Evolutionary conservation across 2,329 filamentous ascomycete species (phyloP), one percentile per base, ranked within the genome.

Genomic region (Ascosphaera pollenicola): DNA sequence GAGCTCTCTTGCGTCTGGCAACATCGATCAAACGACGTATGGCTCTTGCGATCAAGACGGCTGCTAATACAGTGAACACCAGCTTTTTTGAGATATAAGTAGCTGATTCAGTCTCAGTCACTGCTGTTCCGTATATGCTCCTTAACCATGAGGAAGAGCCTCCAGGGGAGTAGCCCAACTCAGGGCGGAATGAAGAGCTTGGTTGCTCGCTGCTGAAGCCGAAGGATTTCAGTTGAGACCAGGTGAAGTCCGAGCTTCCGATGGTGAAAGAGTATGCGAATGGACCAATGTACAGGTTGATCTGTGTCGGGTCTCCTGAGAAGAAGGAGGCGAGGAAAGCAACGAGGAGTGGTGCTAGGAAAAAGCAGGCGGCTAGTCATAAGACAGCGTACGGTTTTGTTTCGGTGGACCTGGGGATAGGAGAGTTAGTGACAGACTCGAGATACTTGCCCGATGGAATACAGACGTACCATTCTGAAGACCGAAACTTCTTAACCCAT

Each of bases 401-500:
- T 36, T 51, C 48, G 38, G 50, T 48, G 40, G 53, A 49, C 50
- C 53, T 39, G 32, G 36, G n/a, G 31, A 17, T 16, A 18, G 24
- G 8, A 40, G 37, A 38, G 35, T 31, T 36, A 35, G 38, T 13
- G 36, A 19, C 32, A 36, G 28, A 15, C 17, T 10, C 35, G 28
- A 35, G 32, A 17, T 30, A 19, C 38, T 26, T 36, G 16, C 15
- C 19, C 3, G 31, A 4, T 17, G 35, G 41, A 34, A 17, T 34
- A 15, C 16, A 46, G 39, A 57, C 78, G 69, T 64, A 85, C 80
- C 76, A 81, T 61, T 72, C 64, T 46, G 69, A 70, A 38, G 65
- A 64, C 51, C 84, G 75, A 57, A 82, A 75, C 50, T 77, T 69
- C 41, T 70, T 60, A 43, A 87, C 77, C 84, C 84, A 93, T 32